Conservation (phyloP, 75 land plant species). For the Gnetum montanum region DNA sequence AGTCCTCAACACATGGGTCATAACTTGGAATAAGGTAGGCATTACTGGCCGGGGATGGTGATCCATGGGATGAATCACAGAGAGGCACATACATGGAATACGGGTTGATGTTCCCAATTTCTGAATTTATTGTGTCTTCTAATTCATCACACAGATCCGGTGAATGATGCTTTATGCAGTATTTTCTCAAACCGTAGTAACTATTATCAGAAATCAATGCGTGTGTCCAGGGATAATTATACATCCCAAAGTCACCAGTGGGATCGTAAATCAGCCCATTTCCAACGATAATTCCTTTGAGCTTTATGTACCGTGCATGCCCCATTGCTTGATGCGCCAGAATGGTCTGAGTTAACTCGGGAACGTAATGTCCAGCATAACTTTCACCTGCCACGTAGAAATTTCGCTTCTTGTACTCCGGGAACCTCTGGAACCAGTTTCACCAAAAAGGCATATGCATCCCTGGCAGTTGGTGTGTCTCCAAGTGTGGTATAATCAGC, state of each 20-base stretch:
- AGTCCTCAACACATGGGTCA: not conserved
- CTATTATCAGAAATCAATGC: slow-evolving; percentile 53
- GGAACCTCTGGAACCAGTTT: slow-evolving; percentile 61
- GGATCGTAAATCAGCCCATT: slow-evolving; percentile 42
- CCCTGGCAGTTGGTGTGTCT: no score
- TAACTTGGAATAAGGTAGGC: not conserved
- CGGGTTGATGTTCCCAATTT: slow-evolving; percentile 12
- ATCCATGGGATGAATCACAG: not conserved
- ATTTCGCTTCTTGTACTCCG: slow-evolving; percentile 49
- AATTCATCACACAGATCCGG: not conserved
- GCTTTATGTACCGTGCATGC: no score
- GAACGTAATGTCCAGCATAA: slow-evolving; percentile 65
- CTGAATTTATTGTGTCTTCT: not conserved
- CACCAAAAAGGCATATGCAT: slow-evolving; percentile 26
- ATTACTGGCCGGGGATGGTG: no score
- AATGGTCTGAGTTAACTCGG: slow-evolving; percentile 45
- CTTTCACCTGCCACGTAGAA: slow-evolving; percentile 79
- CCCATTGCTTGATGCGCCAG: no score
- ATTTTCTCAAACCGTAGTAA: slow-evolving; percentile 8
- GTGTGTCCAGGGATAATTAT: slow-evolving; percentile 47
- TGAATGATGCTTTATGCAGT: slow-evolving; percentile 11
- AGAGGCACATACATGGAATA: slow-evolving; percentile 29
- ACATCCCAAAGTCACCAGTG: slow-evolving; percentile 12
- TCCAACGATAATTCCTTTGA: no score
- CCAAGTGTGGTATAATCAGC: no score